Conservation (phyloP, 164 flowering plant species). For the Akebia trifoliata region DNA sequence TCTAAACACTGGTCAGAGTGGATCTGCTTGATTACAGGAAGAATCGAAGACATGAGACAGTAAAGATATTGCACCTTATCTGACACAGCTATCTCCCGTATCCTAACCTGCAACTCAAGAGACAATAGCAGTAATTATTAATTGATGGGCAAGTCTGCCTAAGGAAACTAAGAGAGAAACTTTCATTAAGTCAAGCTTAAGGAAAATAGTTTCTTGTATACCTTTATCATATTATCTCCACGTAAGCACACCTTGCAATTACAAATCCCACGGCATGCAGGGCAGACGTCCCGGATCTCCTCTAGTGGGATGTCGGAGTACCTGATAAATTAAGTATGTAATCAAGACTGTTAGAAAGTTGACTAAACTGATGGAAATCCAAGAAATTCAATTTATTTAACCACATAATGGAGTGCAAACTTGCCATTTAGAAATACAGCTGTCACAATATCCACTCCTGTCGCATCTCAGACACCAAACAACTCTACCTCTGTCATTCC, state of each 20-base stretch:
- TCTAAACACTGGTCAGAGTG: constrained; percentile 74
- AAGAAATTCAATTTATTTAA: constrained; percentile 4
- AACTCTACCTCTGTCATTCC: constrained; percentile 47
- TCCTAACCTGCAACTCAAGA: constrained; percentile 48
- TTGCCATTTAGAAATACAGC: constrained; percentile 80
- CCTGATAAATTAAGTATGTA: constrained; percentile 37
- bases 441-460: constrained; percentile 77
- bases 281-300: constrained; percentile 78
- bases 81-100: constrained; percentile 62
- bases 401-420: constrained; percentile 16
- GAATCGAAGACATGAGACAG: constrained; percentile 71
- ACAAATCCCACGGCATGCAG: constrained; percentile 89
- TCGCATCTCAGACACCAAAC: constrained; percentile 81
- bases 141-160: neutral
- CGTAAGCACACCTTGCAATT: constrained; percentile 74
- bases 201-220: constrained; percentile 16
- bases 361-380: neutral
- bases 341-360: neutral
- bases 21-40: constrained; percentile 73
- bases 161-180: neutral
- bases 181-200: neutral
- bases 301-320: constrained; percentile 64
- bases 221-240: constrained; percentile 82
- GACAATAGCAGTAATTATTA: neutral
- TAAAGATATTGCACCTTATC: constrained; percentile 78